Evolutionary conservation across 805 yeast genomes (phyloP).

Genomic region (Candida fluviatilis): DNA sequence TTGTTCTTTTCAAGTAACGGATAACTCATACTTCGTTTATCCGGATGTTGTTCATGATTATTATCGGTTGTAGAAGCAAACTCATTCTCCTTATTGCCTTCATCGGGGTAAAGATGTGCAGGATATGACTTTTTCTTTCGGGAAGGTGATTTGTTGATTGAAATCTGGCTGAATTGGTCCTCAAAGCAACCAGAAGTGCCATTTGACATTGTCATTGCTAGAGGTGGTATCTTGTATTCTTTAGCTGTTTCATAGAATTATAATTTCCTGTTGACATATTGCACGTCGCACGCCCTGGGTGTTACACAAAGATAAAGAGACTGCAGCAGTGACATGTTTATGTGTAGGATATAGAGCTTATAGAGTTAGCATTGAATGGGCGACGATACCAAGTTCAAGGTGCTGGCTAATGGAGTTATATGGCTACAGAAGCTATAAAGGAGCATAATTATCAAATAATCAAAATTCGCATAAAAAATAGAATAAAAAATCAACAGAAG

Average conservation of each 20-base stretch:
- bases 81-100: slow-evolving; percentile 3
- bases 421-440: too few relatives aligned
- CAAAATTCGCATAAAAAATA: too few relatives aligned
- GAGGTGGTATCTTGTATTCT: background rate
- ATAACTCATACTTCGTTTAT: slow-evolving; percentile 13
- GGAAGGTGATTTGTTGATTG: slow-evolving; percentile 20
- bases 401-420: too few relatives aligned
- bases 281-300: background rate
- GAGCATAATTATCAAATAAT: too few relatives aligned
- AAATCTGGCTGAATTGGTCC: slow-evolving; percentile 28
- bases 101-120: slow-evolving; percentile 13
- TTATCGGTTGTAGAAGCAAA: background rate
- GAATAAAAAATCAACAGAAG: too few relatives aligned
- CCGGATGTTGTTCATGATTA: slow-evolving; percentile 1
- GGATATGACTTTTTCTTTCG: slow-evolving; percentile 20
- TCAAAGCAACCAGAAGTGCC: slow-evolving; percentile 14
- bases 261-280: background rate
- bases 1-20: slow-evolving; percentile 18
- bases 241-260: background rate
- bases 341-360: too few relatives aligned
- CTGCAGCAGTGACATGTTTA: too few relatives aligned
- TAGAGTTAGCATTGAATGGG: too few relatives aligned
- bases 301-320: too few relatives aligned
- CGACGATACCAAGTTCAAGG: too few relatives aligned
- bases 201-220: background rate